A percentile compares a stretch with the other conserved stretches of the same genome.
Evolutionary conservation across 176 grass and related monocot species (phyloP).

Genomic region (Bromus sterilis): DNA sequence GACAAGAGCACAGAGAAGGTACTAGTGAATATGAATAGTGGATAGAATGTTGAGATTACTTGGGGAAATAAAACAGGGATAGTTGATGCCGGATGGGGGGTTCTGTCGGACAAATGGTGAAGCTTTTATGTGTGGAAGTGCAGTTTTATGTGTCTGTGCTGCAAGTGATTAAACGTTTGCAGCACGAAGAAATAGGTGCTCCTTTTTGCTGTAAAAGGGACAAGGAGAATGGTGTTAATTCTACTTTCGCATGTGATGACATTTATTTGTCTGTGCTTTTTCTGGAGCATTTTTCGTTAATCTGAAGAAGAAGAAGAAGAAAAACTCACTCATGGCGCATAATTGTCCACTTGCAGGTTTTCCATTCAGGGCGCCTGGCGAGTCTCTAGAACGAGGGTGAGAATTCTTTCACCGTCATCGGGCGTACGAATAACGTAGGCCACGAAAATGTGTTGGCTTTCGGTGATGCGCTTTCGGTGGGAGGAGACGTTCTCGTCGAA

Average conservation of each 20-base stretch:
- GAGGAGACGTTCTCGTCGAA: too few species aligned
- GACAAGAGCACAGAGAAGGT: neutral
- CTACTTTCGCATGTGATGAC: too few species aligned
- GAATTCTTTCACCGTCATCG: neutral
- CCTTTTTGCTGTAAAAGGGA: too few species aligned
- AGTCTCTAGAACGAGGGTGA: neutral
- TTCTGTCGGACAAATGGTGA: neutral
- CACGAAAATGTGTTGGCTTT: too few species aligned
- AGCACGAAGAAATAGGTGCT: too few species aligned
- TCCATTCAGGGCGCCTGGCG: neutral
- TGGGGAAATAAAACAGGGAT: too few species aligned
- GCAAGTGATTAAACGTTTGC: too few species aligned
- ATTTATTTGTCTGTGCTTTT: neutral
- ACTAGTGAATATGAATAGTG: neutral
- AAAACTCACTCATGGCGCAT: slow-evolving; percentile 1
- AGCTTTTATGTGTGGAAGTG: neutral
- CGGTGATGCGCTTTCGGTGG: too few species aligned
- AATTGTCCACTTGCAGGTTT: neutral
- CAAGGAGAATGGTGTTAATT: too few species aligned
- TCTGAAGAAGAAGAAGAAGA: neutral
- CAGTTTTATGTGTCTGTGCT: too few species aligned
- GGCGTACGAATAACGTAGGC: neutral
- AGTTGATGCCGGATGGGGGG: too few species aligned
- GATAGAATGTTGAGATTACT: neutral
- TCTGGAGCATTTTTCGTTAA: neutral